Evolutionary conservation across 1,284 basidiomycete genomes (phyloP).

Genomic region (Sanghuangporus sanghuang): DNA sequence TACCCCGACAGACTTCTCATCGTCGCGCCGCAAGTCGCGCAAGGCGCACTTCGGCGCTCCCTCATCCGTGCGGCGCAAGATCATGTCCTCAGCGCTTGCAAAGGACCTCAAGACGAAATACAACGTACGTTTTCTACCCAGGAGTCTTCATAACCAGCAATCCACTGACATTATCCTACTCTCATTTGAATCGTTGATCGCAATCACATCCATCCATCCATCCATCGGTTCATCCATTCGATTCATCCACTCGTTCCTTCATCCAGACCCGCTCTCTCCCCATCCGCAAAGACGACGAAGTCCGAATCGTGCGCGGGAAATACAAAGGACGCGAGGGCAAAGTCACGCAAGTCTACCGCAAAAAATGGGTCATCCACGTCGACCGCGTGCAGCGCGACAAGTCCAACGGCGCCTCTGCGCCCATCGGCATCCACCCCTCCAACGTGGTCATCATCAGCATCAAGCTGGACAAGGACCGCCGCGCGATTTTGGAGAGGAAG

Average conservation of each 20-base stretch:
- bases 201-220: neutral
- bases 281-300: conserved; percentile 98
- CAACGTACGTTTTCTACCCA: conserved; percentile 58
- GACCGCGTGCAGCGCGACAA: conserved; percentile 98
- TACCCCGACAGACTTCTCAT: conserved; percentile 26
- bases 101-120: conserved; percentile 95
- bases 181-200: too few relatives aligned
- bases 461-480: conserved; percentile 86
- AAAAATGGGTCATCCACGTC: conserved; percentile 99
- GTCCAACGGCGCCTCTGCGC: conserved; percentile 91
- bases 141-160: neutral
- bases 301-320: conserved; percentile 92
- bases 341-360: conserved; percentile 96
- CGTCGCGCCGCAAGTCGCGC: conserved; percentile 92
- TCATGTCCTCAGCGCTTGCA: conserved; percentile 94
- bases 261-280: conserved; percentile 87
- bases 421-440: conserved; percentile 95
- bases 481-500: conserved; percentile 79
- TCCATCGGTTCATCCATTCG: neutral
- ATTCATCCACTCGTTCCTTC: neutral
- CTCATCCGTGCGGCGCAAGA: conserved; percentile 91
- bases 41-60: conserved; percentile 95
- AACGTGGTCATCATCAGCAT: conserved; percentile 94
- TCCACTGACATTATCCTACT: too few relatives aligned
- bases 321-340: conserved; percentile 99